Percentiles rank a stretch among this genome's conserved stretches.
phyloP scores from a whole-genome alignment of 306 rosid species.

The Medicago lupulina region DNA sequence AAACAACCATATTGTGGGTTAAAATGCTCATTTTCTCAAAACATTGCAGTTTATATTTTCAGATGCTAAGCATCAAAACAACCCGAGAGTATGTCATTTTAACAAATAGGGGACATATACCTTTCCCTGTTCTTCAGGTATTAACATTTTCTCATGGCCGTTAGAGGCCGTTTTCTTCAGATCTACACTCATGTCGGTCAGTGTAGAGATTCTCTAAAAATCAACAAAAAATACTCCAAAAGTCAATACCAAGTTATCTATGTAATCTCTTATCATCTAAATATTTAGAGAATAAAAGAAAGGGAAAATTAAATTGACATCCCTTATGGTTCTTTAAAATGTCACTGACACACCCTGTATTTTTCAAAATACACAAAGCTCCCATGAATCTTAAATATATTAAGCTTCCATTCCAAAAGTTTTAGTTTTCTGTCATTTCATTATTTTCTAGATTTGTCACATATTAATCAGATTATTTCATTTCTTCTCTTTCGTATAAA shows the following conservation, averaged over 20 bases:
- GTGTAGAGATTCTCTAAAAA: slow-evolving; percentile 43
- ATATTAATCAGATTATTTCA: not conserved
- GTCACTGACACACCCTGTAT: not conserved
- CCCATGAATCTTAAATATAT: not conserved
- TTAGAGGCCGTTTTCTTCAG: slow-evolving; percentile 59
- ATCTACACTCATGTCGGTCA: slow-evolving; percentile 59
- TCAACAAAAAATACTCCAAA: slow-evolving; percentile 43
- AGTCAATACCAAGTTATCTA: slow-evolving; percentile 35
- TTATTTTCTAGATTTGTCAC: not conserved
- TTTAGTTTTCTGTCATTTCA: not conserved
- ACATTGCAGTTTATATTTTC: slow-evolving; percentile 31
- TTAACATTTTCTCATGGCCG: slow-evolving; percentile 50
- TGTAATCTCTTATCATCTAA: slow-evolving; percentile 30
- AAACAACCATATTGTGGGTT: slow-evolving; percentile 22
- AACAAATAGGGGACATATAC: slow-evolving; percentile 55
- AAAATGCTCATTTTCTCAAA: slow-evolving; percentile 17
- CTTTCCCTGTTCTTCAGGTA: slow-evolving; percentile 67
- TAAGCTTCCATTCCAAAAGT: not conserved
- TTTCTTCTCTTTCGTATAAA: not conserved
- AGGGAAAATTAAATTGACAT: not conserved
- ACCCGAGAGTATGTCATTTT: slow-evolving; percentile 16
- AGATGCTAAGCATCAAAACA: slow-evolving; percentile 21
- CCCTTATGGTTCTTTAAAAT: not conserved
- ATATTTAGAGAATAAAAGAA: slow-evolving; percentile 30
- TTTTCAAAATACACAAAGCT: not conserved